Evolutionary conservation across 495 filamentous ascomycete species (phyloP).

Genomic region (Aspergillus bertholletiae): DNA sequence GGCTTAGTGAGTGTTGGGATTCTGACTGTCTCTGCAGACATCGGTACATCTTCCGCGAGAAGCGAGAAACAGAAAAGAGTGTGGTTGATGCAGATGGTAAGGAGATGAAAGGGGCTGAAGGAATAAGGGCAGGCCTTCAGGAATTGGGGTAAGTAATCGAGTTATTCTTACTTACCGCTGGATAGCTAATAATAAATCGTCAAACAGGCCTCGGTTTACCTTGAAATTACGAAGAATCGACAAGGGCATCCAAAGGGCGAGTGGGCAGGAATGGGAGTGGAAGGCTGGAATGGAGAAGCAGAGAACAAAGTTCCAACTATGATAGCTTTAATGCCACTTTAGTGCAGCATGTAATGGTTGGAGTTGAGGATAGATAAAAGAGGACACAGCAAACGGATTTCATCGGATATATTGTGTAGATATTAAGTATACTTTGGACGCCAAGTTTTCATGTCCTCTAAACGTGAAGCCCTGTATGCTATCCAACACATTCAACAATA

Average conservation of each 20-base stretch:
- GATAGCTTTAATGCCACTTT: slow-evolving; percentile 19
- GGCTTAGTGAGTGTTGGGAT: not conserved
- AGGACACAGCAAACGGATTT: not conserved
- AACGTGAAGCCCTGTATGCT: too few species aligned
- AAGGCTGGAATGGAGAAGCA: slow-evolving; percentile 89
- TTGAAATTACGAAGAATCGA: slow-evolving; percentile 88
- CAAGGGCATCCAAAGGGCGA: slow-evolving; percentile 76
- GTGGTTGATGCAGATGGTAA: slow-evolving; percentile 86
- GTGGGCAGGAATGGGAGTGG: slow-evolving; percentile 93
- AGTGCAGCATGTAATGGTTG: not conserved
- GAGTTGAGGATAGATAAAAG: not conserved
- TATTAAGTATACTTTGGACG: too few species aligned
- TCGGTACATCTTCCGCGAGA: slow-evolving; percentile 89
- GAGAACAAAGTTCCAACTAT: slow-evolving; percentile 90
- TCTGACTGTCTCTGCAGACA: slow-evolving; percentile 44
- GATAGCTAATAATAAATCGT: not conserved
- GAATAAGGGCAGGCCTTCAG: slow-evolving; percentile 78
- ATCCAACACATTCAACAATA: too few species aligned
- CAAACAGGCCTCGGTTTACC: slow-evolving; percentile 62
- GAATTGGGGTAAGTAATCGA: slow-evolving; percentile 55
- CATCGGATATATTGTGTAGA: not conserved
- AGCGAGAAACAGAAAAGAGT: slow-evolving; percentile 76
- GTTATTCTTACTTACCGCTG: not conserved
- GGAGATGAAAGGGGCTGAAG: slow-evolving; percentile 74
- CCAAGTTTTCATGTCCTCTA: too few species aligned